phyloP scores from a whole-genome alignment of 148 eudicot genomes.

The Beta vulgaris region DNA sequence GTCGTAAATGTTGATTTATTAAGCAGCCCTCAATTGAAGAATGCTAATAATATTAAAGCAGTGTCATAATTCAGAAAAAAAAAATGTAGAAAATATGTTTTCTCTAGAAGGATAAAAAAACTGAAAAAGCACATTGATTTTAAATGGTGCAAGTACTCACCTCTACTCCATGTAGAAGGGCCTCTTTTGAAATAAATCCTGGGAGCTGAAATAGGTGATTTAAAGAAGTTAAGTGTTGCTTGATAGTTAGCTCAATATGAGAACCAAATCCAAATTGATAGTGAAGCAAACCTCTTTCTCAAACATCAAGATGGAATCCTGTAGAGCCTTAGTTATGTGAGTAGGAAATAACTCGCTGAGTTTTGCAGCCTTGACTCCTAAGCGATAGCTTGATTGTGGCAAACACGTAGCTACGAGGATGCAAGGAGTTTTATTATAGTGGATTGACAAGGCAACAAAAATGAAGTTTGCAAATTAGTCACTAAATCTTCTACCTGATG shows the following conservation, averaged over 20 bases:
- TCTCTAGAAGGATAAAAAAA: not conserved
- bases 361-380: slow-evolving; percentile 79
- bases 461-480: not conserved
- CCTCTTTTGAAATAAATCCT: slow-evolving; percentile 67
- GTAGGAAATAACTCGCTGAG: slow-evolving; percentile 78
- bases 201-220: slow-evolving; percentile 55
- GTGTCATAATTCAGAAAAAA: no score
- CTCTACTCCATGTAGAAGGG: slow-evolving; percentile 97
- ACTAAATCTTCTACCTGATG: slow-evolving; percentile 52
- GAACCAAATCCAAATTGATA: not conserved
- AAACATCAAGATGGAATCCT: slow-evolving; percentile 68
- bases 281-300: slow-evolving; percentile 62
- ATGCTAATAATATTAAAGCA: no score
- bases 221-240: not conserved
- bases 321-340: slow-evolving; percentile 77
- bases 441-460: not conserved
- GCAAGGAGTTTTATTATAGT: slow-evolving; percentile 7
- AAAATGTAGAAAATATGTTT: not conserved
- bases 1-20: no score
- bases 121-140: not conserved
- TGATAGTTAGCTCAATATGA: not conserved
- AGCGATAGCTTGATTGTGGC: slow-evolving; percentile 86
- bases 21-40: no score
- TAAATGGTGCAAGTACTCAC: slow-evolving; percentile 30
- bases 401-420: slow-evolving; percentile 47